Evolutionary conservation across 768 basidiomycete genomes (phyloP).

Genomic region (Suillus brevipes): DNA sequence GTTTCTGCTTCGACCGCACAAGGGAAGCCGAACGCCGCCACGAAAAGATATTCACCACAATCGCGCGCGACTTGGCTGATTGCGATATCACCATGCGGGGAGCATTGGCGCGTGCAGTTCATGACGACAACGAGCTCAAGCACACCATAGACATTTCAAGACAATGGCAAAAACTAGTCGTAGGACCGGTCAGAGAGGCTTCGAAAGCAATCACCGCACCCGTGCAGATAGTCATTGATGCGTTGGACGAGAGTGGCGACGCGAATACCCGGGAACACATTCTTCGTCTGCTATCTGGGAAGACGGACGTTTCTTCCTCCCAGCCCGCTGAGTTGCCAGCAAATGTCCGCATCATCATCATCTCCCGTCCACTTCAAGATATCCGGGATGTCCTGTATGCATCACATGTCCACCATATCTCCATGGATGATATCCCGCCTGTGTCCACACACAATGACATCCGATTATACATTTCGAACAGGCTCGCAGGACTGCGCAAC

Average conservation of each 20-base stretch:
- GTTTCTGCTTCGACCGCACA: slow-evolving; percentile 16
- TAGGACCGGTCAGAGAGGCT: slow-evolving; percentile 9
- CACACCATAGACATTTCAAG: background rate
- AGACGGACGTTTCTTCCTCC: background rate
- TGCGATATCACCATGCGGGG: background rate
- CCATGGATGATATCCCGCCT: slow-evolving; percentile 4
- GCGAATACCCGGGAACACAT: slow-evolving; percentile 11
- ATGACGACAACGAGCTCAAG: background rate
- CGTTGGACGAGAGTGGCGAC: slow-evolving; percentile 19
- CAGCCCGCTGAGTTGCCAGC: background rate
- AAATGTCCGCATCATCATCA: slow-evolving; percentile 18
- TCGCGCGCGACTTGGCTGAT: background rate
- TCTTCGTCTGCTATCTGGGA: slow-evolving; percentile 12
- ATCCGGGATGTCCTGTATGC: slow-evolving; percentile 10
- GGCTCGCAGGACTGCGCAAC: background rate
- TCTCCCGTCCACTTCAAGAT: slow-evolving; percentile 10
- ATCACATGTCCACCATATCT: background rate
- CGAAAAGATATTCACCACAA: slow-evolving; percentile 4
- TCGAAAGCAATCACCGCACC: slow-evolving; percentile 15
- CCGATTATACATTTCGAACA: slow-evolving; percentile 5
- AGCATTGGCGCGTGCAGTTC: background rate
- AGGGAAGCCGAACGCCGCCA: background rate
- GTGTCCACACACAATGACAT: slow-evolving; percentile 7
- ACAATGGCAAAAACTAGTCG: slow-evolving; percentile 21
- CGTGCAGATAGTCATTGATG: slow-evolving; percentile 28